Evolutionary conservation across 2,329 filamentous ascomycete genomes (phyloP), one percentile per base, ranked within the genome.

Genomic region (Cordyceps militaris): DNA sequence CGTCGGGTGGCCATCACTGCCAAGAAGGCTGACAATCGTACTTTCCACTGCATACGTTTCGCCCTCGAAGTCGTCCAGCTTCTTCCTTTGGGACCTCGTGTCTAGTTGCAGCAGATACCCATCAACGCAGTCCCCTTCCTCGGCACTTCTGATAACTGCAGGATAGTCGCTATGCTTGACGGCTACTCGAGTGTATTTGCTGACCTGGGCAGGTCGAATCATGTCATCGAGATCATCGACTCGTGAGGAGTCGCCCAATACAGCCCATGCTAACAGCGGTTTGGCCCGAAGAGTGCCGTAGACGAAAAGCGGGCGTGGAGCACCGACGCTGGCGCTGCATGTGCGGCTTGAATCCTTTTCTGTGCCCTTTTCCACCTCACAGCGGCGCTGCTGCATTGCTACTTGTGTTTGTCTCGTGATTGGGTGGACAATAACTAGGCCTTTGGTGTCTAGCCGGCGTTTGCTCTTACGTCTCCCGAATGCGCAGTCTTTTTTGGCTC

Each of bases 51-150:
- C 59, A 30, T 68, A 70, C 0, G 23, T 9, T n/a, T 68, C 63
- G 0, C 67, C 67, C 43, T 72, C 69, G 26, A 72, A 72, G 16
- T 69, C 62, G 34, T 70, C 70, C n/a, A 71, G 43, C 23, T 69
- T 72, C 9, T 60, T 64, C 2, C 69, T 63, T 34, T 70, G 64
- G 0, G 66, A 65, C 1, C n/a, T 54, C 3, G 62, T 68, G 28
- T 66, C 49, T 0, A 63, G 34, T 1, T 13, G 14, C 0, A 73
- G 42, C 0, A 72, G 2, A 47, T 62, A 67, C 0, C 69, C 67
- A 19, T 69, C 63, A 0, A 69, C 61, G 7, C 44, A 58, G 1
- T 62, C 65, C 0, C 44, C 21, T 0, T 42, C 23, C 1, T 59
- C 48, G 10, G 63, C 59, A 19, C 32, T 38, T 36, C 3, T 11